Conservation (phyloP, 768 basidiomycete species). For the Leucosporidium yakuticum region DNA sequence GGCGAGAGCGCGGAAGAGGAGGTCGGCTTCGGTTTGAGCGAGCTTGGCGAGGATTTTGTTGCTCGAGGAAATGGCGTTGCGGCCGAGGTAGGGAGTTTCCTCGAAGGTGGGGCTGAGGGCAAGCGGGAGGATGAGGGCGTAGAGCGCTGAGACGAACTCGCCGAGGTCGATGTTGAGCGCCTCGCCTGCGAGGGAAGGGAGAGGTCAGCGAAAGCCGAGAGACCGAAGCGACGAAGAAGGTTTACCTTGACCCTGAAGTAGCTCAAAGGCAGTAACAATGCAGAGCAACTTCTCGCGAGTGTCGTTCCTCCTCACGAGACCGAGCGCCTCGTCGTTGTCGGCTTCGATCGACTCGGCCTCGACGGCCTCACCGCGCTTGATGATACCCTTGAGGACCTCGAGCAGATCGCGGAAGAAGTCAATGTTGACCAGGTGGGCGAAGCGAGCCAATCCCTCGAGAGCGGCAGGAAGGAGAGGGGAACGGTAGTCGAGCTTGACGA, state of each 20-base stretch:
- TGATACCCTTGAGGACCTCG: slow-evolving; percentile 71
- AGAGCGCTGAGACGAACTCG: slow-evolving; percentile 80
- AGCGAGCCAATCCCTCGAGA: slow-evolving; percentile 83
- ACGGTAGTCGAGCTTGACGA: slow-evolving; percentile 73
- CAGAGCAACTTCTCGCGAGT: slow-evolving; percentile 56
- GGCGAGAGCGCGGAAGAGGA: slow-evolving; percentile 78
- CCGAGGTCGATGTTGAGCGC: slow-evolving; percentile 91
- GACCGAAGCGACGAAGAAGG: slow-evolving; percentile 40
- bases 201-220: background rate
- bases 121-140: slow-evolving; percentile 70
- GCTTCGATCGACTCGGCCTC: slow-evolving; percentile 2
- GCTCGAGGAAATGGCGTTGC: slow-evolving; percentile 23
- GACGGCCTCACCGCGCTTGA: slow-evolving; percentile 48
- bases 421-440: slow-evolving; percentile 92
- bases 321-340: slow-evolving; percentile 15
- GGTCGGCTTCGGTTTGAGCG: slow-evolving; percentile 45
- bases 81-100: slow-evolving; percentile 45
- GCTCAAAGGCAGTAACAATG: slow-evolving; percentile 93
- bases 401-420: slow-evolving; percentile 97
- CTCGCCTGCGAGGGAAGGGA: slow-evolving; percentile 63
- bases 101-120: slow-evolving; percentile 64
- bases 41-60: slow-evolving; percentile 33
- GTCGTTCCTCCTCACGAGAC: slow-evolving; percentile 30
- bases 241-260: slow-evolving; percentile 86
- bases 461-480: slow-evolving; percentile 73